phyloP scores from a whole-genome alignment of 1,284 basidiomycete genomes.

The Cryptococcus neoformans region DNA sequence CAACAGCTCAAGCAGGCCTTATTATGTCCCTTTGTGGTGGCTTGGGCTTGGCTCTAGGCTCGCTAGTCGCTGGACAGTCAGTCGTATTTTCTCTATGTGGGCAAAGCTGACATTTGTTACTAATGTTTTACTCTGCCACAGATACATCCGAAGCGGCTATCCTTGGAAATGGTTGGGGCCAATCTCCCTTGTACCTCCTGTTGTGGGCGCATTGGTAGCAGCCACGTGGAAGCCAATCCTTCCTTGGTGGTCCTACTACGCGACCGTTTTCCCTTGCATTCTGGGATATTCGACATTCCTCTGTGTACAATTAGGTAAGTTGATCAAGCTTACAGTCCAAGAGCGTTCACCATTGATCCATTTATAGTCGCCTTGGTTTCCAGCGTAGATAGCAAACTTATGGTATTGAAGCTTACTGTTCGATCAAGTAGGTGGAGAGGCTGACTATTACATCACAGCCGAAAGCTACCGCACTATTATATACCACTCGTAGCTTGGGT shows the following conservation, averaged over 20 bases:
- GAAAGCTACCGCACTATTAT: slow-evolving; percentile 48
- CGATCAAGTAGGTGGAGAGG: too few species aligned
- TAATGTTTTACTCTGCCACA: slow-evolving; percentile 7
- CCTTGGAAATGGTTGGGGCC: slow-evolving; percentile 38
- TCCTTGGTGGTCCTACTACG: slow-evolving; percentile 41
- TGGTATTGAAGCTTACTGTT: slow-evolving; percentile 24
- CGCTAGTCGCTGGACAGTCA: slow-evolving; percentile 80
- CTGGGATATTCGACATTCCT: slow-evolving; percentile 48
- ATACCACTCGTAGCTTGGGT: slow-evolving; percentile 46
- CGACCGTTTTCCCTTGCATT: slow-evolving; percentile 39
- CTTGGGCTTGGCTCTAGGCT: slow-evolving; percentile 74
- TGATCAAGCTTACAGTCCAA: background rate
- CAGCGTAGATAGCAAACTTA: slow-evolving; percentile 37
- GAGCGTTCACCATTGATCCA: background rate
- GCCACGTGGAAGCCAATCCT: slow-evolving; percentile 35
- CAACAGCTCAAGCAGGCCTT: slow-evolving; percentile 49
- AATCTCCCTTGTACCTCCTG: slow-evolving; percentile 32
- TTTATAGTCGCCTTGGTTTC: slow-evolving; percentile 42
- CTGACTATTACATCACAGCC: slow-evolving; percentile 19
- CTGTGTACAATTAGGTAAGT: slow-evolving; percentile 39
- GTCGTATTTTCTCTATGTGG: slow-evolving; percentile 6
- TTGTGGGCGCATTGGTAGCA: slow-evolving; percentile 32
- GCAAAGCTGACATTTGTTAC: background rate
- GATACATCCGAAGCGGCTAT: slow-evolving; percentile 43
- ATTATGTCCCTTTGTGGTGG: slow-evolving; percentile 66